These are phyloP conservation scores for Porodaedalea pini DNA, from an alignment of 1,284 basidiomycete genomes.

Conservation along the genomic window DNA sequence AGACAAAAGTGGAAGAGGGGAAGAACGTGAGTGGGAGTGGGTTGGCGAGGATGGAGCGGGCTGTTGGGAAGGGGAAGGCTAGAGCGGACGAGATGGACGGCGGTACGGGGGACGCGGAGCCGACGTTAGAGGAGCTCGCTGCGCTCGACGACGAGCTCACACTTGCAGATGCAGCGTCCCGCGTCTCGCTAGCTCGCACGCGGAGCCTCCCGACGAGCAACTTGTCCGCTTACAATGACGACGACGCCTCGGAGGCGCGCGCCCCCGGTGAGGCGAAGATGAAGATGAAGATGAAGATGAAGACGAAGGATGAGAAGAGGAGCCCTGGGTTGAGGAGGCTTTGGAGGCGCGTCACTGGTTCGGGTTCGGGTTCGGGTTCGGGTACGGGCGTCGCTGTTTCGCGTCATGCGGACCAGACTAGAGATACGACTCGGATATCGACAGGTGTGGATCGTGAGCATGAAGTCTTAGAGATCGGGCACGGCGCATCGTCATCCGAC, in stretches of 20 bases:
- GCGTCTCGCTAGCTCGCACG: too few species aligned
- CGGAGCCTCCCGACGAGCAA: too few species aligned
- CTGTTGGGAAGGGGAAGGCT: neutral
- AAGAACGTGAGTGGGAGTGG: neutral
- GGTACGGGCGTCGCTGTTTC: too few species aligned
- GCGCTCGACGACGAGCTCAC: too few species aligned
- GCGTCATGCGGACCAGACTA: neutral
- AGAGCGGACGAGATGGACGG: neutral
- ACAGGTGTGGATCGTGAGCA: too few species aligned
- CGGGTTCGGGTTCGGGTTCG: neutral
- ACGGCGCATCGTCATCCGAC: neutral
- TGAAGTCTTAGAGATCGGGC: neutral
- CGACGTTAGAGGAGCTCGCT: too few species aligned
- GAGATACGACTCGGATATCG: neutral
- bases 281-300: neutral
- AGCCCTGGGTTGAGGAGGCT: neutral
- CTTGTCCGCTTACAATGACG: too few species aligned
- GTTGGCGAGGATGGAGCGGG: neutral
- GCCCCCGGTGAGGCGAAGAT: neutral
- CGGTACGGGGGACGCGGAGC: too few species aligned
- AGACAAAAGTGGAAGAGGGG: too few species aligned
- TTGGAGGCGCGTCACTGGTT: neutral
- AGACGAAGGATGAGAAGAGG: neutral
- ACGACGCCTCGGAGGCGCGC: neutral
- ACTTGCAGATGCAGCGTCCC: too few species aligned